Evolutionary conservation across 805 yeast species (phyloP), one percentile per base, ranked within the genome.

Genomic region (Candida alai): DNA sequence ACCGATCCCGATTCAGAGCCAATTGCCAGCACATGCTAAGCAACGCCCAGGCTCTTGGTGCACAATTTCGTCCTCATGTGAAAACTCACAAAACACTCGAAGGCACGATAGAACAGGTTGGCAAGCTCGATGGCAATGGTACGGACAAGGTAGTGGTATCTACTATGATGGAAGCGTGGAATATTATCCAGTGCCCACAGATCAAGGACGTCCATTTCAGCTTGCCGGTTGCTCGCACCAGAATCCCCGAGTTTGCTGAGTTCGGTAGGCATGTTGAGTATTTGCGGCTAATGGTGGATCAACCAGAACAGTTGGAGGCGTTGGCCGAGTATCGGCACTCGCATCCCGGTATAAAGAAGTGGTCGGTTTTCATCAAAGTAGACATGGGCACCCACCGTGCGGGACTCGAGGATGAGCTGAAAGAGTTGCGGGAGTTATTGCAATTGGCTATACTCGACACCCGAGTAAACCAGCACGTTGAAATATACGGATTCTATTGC

Each of bases 351-450:
- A 25, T 45, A 5, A 50, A 53, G 27, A 64, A 65, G 39, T 82
- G 89, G 87, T 71, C 80, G 2, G 53, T 81, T 1, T 81, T 80
- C 44, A 52, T 84, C 35, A 84, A 84, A 53, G 64, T 84, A 25
- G 78, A 84, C 46, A 72, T 77, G 68, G 93, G 93, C 1, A 76
- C 83, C 3, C 62, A 75, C 39, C 58, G 94, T 37, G 93, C 93
- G 3, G 94, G 94, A 6, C 38, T 60, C 16, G 21, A 36, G 2
- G 40, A 40, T 20, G 65, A 52, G 19, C 47, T 68, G 1, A 56
- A 53, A 1, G 59, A 54, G 18, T 51, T 80, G n/a, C 40, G 49
- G 0, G 39, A 52, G 1, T 47, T 72, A 4, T 44, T 80, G 12
- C 27, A 42, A 6, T 44, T 54, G 21, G 50, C 54, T 12, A 41